phyloP scores from a whole-genome alignment of 176 grass and related monocot genomes.

The Oryza meyeriana region DNA sequence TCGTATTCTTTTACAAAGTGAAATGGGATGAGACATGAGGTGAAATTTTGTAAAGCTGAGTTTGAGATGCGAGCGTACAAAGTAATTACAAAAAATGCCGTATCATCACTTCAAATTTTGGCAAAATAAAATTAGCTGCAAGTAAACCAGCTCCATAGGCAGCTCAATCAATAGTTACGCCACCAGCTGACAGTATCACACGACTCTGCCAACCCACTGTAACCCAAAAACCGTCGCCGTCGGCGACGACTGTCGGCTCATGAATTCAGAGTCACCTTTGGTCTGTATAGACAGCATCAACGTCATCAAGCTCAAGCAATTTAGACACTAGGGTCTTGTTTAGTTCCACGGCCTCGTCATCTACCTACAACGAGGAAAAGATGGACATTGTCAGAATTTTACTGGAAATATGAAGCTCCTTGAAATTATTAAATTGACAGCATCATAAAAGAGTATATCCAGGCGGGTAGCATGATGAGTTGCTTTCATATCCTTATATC shows the following conservation, averaged over 20 bases:
- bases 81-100: neutral
- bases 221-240: neutral
- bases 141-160: neutral
- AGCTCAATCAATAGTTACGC: neutral
- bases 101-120: neutral
- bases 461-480: neutral
- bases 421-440: neutral
- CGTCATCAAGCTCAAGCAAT: constrained; percentile 92
- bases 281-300: constrained; percentile 91
- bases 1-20: constrained; percentile 1
- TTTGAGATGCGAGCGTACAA: neutral
- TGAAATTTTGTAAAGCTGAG: neutral
- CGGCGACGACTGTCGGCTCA: neutral
- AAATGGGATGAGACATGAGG: neutral
- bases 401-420: neutral
- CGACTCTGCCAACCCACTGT: neutral
- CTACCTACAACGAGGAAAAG: constrained; percentile 42
- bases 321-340: constrained; percentile 89
- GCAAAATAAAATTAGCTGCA: neutral
- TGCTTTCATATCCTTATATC: neutral
- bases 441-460: neutral
- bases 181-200: neutral
- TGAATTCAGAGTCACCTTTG: constrained; percentile 52
- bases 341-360: constrained; percentile 89
- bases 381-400: neutral